Evolutionary conservation across 2,329 filamentous ascomycete species (phyloP), one percentile per base, ranked within the genome.

Genomic region (Exophiala sideris): DNA sequence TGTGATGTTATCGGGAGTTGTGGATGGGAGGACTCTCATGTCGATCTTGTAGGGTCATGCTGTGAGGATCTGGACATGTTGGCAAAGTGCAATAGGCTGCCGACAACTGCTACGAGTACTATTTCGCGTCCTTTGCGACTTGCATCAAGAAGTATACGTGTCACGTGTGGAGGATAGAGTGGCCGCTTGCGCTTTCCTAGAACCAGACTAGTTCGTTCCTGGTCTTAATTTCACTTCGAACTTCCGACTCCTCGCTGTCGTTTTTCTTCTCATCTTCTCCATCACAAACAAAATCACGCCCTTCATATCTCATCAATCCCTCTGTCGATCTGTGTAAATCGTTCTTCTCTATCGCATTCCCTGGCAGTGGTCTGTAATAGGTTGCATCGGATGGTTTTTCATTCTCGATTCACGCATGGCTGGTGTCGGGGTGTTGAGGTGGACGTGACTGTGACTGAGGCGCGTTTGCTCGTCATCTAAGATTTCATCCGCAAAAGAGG

Each of bases 361-460:
- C 52, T 40, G 49, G 45, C 54, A 40, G 54, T 57, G 54, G 54
- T 57, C 57, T 60, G 57, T 60, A 60, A 60, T 57, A 57, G 54
- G 48, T 57, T 55, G 48, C 51, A 52, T 56, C 53, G 57, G 52
- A 57, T 60, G 57, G 56, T 60, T 36, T 57, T 57, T 49, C 50
- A 52, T 58, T 35, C 54, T 54, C 47, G 48, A 14, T 44, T 61
- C 58, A 58, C 57, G 52, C 56, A 50, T 61, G 58, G 49, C 56
- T 62, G 60, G 59, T 61, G 56, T 59, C 50, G 52, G 58, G 59
- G 54, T 57, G 47, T 45, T 61, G 54, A 51, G 49, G 54, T 59
- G 56, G 60, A 48, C 60, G 60, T 62, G 60, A 62, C 57, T 54
- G 54, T 50, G 52, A 62, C 57, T 54, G 54, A 47, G 52, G 60